Percentiles rank a stretch among this genome's conserved stretches.
These are phyloP conservation scores for Stachybotrys elegans DNA, from an alignment of 2,329 filamentous ascomycete species.

Conservation along the genomic window DNA sequence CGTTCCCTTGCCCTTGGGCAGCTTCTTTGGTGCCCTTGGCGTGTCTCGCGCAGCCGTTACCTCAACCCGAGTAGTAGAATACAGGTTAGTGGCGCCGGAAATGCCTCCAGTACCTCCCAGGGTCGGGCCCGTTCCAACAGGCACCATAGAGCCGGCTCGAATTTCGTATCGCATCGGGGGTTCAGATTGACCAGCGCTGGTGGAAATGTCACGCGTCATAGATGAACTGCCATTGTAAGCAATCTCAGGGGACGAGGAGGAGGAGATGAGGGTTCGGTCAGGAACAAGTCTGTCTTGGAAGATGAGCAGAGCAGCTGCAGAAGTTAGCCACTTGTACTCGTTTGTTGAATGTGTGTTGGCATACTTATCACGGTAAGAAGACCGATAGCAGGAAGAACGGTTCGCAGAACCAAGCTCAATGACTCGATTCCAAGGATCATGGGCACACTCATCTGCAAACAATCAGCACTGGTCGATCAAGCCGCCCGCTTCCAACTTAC, in stretches of 20 bases:
- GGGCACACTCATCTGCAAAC: slow-evolving; percentile 41
- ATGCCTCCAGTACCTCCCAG: slow-evolving; percentile 31
- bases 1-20: slow-evolving; percentile 16
- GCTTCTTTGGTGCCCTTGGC: no score
- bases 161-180: no score
- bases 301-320: slow-evolving; percentile 24
- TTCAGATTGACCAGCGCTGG: no score
- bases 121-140: slow-evolving; percentile 29
- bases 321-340: background rate
- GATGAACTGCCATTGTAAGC: no score
- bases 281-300: slow-evolving; percentile 19
- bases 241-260: no score
- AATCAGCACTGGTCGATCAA: no score
- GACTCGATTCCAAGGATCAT: slow-evolving; percentile 43
- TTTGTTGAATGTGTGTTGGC: no score
- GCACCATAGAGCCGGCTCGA: no score
- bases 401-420: slow-evolving; percentile 38
- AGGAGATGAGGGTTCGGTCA: background rate
- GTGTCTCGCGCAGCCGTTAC: no score
- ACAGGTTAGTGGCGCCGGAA: slow-evolving; percentile 34
- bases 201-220: no score
- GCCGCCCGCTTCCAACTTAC: no score
- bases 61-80: slow-evolving; percentile 33
- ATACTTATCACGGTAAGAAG: slow-evolving; percentile 45
- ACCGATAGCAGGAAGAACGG: slow-evolving; percentile 45